Evolutionary conservation across 2,329 filamentous ascomycete genomes (phyloP), one percentile per base, ranked within the genome.

Genomic region (Grosmannia penicillata): DNA sequence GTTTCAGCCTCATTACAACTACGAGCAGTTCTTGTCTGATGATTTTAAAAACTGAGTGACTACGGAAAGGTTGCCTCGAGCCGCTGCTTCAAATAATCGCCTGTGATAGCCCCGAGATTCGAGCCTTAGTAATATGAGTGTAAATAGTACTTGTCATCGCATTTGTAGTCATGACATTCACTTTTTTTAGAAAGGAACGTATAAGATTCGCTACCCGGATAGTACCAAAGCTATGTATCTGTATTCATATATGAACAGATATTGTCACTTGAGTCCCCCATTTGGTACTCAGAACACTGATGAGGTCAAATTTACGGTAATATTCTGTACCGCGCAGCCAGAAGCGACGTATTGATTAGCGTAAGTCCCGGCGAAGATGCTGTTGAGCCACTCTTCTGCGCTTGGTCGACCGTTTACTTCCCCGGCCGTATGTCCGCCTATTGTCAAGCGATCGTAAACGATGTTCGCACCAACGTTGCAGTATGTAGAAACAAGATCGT

Each of bases 1-100:
- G 46, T 66, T 67, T 22, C 65, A 69, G 49, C 65, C 65, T 4
- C 63, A 70, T 47, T 49, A 66, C 17, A 60, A 67, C 35, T 68
- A 58, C 36, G 61, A 65, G 46, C 52, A 53, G 28, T 42, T 30
- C 27, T 4, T 34, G 26, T 36, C 43, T 8, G 17, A 13, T 6
- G 45, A 43, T 26, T 45, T 39, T 6, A 45, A 45, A 36, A 22
- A 36, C 22, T 43, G 19, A 24, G n/a, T n/a, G n/a, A n/a, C n/a
- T n/a, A n/a, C n/a, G n/a, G n/a, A n/a, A n/a, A n/a, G n/a, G n/a
- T n/a, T n/a, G n/a, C n/a, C n/a, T n/a, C n/a, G n/a, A n/a, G n/a
- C n/a, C n/a, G n/a, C n/a, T n/a, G n/a, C n/a, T n/a, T n/a, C n/a
- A n/a, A n/a, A n/a, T n/a, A n/a, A n/a, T n/a, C 24, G 13, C 24